Evolutionary conservation across 331 rosid genomes (phyloP).

Genomic region (Malus hybrid): DNA sequence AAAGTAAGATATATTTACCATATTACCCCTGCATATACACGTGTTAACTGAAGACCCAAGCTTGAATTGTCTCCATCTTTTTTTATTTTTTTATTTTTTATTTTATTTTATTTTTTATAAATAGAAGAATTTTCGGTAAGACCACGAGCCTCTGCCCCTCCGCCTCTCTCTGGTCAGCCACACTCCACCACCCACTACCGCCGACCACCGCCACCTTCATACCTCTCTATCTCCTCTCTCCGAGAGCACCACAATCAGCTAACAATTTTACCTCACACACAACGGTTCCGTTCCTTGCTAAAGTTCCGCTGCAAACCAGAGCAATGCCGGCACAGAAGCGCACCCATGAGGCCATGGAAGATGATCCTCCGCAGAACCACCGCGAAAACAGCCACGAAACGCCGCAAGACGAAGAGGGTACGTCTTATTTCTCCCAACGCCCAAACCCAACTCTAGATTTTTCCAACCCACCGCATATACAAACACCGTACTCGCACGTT

Average conservation of each 20-base stretch:
- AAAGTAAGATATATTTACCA: neutral
- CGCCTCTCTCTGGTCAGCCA: conserved; percentile 19
- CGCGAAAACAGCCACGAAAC: conserved; percentile 23
- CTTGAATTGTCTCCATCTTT: neutral
- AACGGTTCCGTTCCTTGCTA: neutral
- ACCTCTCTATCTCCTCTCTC: conserved; percentile 4
- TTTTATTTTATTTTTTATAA: neutral
- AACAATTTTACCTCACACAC: neutral
- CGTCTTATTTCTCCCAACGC: conserved; percentile 21
- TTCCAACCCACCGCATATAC: neutral
- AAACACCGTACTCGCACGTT: neutral
- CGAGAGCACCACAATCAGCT: neutral
- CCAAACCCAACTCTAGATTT: conserved; percentile 16
- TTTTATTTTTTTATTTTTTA: neutral
- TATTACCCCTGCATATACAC: neutral
- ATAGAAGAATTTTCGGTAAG: conserved; percentile 13
- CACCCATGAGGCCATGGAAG: conserved; percentile 27
- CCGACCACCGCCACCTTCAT: neutral
- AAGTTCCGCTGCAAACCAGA: conserved; percentile 17
- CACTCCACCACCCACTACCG: conserved; percentile 16
- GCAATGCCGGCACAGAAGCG: conserved; percentile 84
- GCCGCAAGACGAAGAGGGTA: conserved; percentile 48
- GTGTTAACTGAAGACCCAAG: neutral
- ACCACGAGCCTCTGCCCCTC: conserved; percentile 26
- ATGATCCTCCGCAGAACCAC: conserved; percentile 24